phyloP scores from a whole-genome alignment of 2,329 filamentous ascomycete genomes.

The Talaromyces sp. region DNA sequence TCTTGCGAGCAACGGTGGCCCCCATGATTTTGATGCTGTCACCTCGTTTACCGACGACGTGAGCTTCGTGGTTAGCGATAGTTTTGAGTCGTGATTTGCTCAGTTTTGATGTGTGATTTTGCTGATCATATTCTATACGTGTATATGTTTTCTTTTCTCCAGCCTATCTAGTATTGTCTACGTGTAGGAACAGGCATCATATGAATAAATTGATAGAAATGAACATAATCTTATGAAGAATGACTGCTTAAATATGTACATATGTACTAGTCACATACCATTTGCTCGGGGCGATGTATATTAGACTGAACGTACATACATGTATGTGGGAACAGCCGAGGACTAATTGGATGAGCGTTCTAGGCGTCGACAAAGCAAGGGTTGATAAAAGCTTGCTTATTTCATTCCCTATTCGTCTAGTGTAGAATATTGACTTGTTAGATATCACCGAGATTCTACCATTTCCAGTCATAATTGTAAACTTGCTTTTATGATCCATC shows the following conservation, averaged over 20 bases:
- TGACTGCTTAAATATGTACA: background rate
- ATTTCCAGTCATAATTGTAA: background rate
- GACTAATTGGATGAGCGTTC: too few relatives aligned
- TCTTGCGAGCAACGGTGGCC: slow-evolving; percentile 51
- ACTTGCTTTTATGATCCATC: background rate
- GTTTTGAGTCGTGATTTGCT: slow-evolving; percentile 36
- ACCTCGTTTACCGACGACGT: slow-evolving; percentile 51
- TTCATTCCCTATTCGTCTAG: background rate
- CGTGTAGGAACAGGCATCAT: background rate
- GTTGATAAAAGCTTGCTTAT: background rate
- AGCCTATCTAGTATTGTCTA: background rate
- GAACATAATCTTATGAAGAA: background rate
- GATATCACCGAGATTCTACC: background rate
- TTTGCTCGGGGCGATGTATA: background rate
- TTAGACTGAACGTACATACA: background rate
- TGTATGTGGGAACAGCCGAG: too few relatives aligned
- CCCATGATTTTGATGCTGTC: slow-evolving; percentile 50
- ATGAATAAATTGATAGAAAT: background rate
- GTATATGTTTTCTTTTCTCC: background rate
- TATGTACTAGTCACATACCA: background rate
- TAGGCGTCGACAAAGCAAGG: background rate
- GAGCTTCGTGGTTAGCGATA: slow-evolving; percentile 44
- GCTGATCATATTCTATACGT: background rate
- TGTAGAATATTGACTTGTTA: background rate
- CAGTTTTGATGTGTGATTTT: background rate